These are phyloP conservation scores for Lizonia empirigonia DNA, from an alignment of 2,329 filamentous ascomycete species.

Conservation along the genomic window DNA sequence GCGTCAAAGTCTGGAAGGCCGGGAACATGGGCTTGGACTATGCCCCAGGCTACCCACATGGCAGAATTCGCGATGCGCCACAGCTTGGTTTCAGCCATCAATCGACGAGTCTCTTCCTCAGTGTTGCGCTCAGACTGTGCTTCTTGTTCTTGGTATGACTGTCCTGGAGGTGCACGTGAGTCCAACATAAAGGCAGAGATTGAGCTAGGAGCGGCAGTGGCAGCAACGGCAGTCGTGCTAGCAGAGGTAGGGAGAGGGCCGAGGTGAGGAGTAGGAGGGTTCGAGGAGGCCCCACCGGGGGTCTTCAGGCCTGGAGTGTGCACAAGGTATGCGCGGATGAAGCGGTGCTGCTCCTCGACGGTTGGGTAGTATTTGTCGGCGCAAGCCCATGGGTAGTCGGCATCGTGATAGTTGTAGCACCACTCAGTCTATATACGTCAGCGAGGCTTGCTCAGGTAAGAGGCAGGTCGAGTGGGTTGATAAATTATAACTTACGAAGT, in stretches of 20 bases:
- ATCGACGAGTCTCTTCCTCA: slow-evolving; percentile 70
- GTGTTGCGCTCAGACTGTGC: slow-evolving; percentile 64
- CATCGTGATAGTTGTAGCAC: slow-evolving; percentile 96
- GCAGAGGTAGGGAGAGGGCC: slow-evolving; percentile 39
- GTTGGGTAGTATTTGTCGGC: slow-evolving; percentile 75
- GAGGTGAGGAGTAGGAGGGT: slow-evolving; percentile 45
- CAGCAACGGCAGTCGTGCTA: slow-evolving; percentile 41
- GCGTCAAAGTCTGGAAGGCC: slow-evolving; percentile 64
- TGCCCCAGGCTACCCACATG: slow-evolving; percentile 94
- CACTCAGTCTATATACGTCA: slow-evolving; percentile 70
- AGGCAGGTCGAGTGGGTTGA: not conserved
- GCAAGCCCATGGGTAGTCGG: slow-evolving; percentile 68
- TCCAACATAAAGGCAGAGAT: slow-evolving; percentile 80
- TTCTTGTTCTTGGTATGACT: slow-evolving; percentile 45
- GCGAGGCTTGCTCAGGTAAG: not conserved
- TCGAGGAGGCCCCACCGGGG: slow-evolving; percentile 58
- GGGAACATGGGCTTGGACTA: slow-evolving; percentile 89
- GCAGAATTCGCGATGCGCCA: slow-evolving; percentile 90
- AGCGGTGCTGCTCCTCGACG: slow-evolving; percentile 79
- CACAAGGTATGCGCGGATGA: slow-evolving; percentile 83
- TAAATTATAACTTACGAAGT: slow-evolving; percentile 68
- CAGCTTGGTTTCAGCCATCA: slow-evolving; percentile 78
- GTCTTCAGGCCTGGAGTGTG: slow-evolving; percentile 73
- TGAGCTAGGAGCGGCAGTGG: slow-evolving; percentile 41
- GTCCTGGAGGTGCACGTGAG: slow-evolving; percentile 46